Percentiles rank a stretch among this genome's conserved stretches.
phyloP scores from a whole-genome alignment of 2,329 filamentous ascomycete species.

The Ceratocystis papillata region DNA sequence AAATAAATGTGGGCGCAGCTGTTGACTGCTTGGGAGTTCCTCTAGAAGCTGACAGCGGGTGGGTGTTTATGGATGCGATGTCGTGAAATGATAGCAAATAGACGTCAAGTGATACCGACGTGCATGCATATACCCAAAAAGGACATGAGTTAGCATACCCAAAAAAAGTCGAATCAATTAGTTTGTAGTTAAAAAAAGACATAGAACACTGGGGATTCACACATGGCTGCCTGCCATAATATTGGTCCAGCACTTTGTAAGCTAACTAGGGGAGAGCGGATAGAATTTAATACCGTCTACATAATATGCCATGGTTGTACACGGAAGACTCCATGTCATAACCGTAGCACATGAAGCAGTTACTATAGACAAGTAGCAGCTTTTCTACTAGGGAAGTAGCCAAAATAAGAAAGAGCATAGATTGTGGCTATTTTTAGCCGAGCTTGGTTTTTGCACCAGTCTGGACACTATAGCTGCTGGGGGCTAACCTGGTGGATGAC shows the following conservation, averaged over 20 bases:
- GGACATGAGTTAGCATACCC: too few species aligned
- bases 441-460: neutral
- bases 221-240: neutral
- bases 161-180: too few species aligned
- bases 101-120: too few species aligned
- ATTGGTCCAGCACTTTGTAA: neutral
- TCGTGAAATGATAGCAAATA: too few species aligned
- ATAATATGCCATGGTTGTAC: neutral
- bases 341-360: too few species aligned
- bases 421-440: neutral
- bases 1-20: too few species aligned
- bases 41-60: too few species aligned
- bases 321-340: neutral
- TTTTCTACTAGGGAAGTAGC: neutral
- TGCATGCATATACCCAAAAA: too few species aligned
- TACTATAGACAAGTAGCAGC: neutral
- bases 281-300: neutral
- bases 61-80: too few species aligned
- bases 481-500: too few species aligned
- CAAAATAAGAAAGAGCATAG: conserved; percentile 4
- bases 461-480: neutral
- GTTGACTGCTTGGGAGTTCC: too few species aligned
- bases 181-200: neutral
- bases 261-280: neutral
- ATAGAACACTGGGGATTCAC: neutral